Conservation (phyloP, 78 protist genomes). For the Isochrysis galbana region DNA sequence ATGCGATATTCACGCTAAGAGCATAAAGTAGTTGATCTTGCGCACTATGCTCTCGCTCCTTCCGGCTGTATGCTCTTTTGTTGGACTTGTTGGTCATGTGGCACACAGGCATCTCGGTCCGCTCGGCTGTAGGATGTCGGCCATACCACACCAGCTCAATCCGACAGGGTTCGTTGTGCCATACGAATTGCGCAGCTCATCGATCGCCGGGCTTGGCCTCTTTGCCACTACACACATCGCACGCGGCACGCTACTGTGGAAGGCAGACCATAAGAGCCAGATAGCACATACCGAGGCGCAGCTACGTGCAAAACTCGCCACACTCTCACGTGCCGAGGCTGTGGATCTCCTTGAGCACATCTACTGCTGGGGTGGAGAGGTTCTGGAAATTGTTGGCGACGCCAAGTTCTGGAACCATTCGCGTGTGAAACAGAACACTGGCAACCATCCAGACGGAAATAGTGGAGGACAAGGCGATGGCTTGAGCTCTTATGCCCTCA, state of each 20-base stretch:
- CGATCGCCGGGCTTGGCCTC: background rate
- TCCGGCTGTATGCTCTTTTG: no score
- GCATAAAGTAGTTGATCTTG: no score
- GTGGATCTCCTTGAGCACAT: background rate
- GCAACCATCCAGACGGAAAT: background rate
- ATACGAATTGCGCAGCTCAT: background rate
- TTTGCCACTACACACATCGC: background rate
- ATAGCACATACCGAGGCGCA: background rate
- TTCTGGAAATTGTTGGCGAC: background rate
- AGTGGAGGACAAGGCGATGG: background rate
- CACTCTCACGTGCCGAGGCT: background rate
- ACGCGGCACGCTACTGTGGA: background rate
- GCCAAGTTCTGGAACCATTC: slow-evolving; percentile 20
- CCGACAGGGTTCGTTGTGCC: background rate
- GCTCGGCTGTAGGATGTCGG: no score
- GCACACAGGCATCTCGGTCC: no score
- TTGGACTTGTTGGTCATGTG: no score
- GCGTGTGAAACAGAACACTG: background rate
- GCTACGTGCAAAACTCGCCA: background rate
- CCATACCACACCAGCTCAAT: no score
- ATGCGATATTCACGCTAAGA: no score
- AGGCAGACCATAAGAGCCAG: no score
- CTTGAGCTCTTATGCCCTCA: background rate
- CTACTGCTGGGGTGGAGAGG: background rate
- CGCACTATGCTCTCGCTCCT: no score